Conservation (phyloP, 257 asterid species). For the Nicotiana sylvestris region DNA sequence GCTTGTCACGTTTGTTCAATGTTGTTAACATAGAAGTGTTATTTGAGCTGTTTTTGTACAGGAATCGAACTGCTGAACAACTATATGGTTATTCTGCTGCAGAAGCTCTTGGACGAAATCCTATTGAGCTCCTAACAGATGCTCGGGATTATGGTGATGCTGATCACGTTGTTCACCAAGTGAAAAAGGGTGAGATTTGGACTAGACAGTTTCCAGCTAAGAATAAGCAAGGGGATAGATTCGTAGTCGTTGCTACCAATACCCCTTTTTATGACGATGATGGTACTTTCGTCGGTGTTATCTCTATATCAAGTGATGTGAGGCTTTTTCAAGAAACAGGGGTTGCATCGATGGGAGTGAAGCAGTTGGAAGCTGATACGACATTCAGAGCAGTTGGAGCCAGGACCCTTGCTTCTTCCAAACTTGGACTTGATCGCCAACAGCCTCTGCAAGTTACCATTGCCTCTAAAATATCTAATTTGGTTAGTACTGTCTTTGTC, state of each 20-base stretch:
- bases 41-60: conserved; percentile 26
- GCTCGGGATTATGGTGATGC: conserved; percentile 38
- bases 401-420: conserved; percentile 43
- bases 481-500: conserved; percentile 45
- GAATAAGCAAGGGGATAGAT: conserved; percentile 56
- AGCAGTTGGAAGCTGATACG: conserved; percentile 32
- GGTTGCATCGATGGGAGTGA: conserved; percentile 17
- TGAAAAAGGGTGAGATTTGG: conserved; percentile 66
- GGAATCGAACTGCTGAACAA: conserved; percentile 79
- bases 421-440: conserved; percentile 70
- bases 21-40: not conserved
- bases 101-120: conserved; percentile 65
- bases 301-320: conserved; percentile 60
- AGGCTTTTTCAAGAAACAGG: conserved; percentile 49
- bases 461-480: conserved; percentile 76
- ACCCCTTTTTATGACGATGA: conserved; percentile 79
- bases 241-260: conserved; percentile 49
- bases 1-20: not conserved
- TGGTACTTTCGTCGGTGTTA: conserved; percentile 59
- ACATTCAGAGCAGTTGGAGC: conserved; percentile 29
- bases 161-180: conserved; percentile 41
- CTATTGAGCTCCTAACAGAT: conserved; percentile 52
- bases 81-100: conserved; percentile 65
- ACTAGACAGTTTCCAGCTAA: conserved; percentile 72
- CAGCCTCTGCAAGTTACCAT: conserved; percentile 80